phyloP scores from a whole-genome alignment of 306 rosid species.

The Pyrus betulifolia region DNA sequence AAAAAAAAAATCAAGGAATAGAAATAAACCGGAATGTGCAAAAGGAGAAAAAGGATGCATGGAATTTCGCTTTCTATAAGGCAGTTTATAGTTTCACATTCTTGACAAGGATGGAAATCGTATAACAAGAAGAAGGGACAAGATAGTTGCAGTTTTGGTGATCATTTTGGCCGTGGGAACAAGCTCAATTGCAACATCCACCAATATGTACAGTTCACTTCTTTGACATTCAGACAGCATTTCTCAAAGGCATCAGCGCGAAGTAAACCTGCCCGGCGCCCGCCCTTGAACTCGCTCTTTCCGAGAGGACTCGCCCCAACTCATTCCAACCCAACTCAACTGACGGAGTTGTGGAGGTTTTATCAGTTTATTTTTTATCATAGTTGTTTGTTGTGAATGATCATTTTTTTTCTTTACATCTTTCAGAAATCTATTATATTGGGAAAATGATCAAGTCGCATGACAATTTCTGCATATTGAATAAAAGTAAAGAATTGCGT shows the following conservation, averaged over 20 bases:
- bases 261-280: too few species aligned
- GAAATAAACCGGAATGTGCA: too few species aligned
- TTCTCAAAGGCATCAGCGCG: too few species aligned
- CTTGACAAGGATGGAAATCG: slow-evolving; percentile 13
- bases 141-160: slow-evolving; percentile 1
- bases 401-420: too few species aligned
- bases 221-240: not conserved
- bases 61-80: not conserved
- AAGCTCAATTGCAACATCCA: slow-evolving; percentile 20
- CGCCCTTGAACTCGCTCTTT: too few species aligned
- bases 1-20: too few species aligned
- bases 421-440: too few species aligned
- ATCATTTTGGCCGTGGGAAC: slow-evolving; percentile 9
- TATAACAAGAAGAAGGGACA: slow-evolving; percentile 14
- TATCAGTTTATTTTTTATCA: too few species aligned
- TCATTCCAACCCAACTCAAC: too few species aligned
- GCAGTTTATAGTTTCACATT: not conserved
- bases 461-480: not conserved
- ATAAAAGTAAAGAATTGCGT: not conserved
- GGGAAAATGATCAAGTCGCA: not conserved
- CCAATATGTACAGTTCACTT: not conserved
- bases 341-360: too few species aligned
- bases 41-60: not conserved
- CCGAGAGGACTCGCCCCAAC: too few species aligned
- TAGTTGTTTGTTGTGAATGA: too few species aligned